These are phyloP conservation scores for Trichoderma orchidacearum DNA, from an alignment of 495 filamentous ascomycete species.

Conservation along the genomic window DNA sequence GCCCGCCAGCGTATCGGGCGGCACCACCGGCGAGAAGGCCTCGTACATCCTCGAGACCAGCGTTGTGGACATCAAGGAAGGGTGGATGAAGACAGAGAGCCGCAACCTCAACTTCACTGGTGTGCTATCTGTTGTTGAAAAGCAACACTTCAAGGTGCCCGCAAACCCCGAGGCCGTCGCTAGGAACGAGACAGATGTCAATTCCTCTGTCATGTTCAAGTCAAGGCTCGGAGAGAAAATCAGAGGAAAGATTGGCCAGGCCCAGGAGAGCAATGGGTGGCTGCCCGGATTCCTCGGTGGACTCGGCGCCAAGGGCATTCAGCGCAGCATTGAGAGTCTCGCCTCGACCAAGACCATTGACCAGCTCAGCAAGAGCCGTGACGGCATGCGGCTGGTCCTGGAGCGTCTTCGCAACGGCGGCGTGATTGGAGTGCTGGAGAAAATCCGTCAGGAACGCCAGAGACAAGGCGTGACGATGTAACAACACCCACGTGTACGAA, in stretches of 20 bases:
- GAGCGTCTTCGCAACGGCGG: constrained; percentile 66
- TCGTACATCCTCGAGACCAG: constrained; percentile 89
- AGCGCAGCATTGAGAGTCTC: constrained; percentile 81
- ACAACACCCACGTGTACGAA: not conserved
- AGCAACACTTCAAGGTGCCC: constrained; percentile 57
- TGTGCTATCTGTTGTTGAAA: constrained; percentile 83
- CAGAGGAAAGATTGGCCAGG: constrained; percentile 31
- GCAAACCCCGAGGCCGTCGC: constrained; percentile 28
- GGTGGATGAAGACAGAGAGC: constrained; percentile 77
- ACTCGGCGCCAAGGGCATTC: constrained; percentile 70
- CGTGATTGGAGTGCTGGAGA: constrained; percentile 77
- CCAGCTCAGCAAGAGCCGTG: constrained; percentile 72
- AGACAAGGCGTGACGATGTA: not conserved
- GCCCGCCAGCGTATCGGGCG: constrained; percentile 52
- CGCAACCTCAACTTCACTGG: constrained; percentile 84
- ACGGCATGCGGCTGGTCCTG: constrained; percentile 91
- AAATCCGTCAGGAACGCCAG: constrained; percentile 53
- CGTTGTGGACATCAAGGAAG: constrained; percentile 76
- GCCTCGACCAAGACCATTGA: constrained; percentile 72
- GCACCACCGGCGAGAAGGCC: constrained; percentile 58
- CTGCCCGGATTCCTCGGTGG: constrained; percentile 24
- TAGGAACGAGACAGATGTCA: constrained; percentile 48
- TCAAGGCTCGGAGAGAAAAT: constrained; percentile 67
- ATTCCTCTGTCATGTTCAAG: constrained; percentile 71
- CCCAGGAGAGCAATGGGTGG: constrained; percentile 11